Evolutionary conservation across 2,329 filamentous ascomycete genomes (phyloP).

Genomic region (Lecanicillium sp.): DNA sequence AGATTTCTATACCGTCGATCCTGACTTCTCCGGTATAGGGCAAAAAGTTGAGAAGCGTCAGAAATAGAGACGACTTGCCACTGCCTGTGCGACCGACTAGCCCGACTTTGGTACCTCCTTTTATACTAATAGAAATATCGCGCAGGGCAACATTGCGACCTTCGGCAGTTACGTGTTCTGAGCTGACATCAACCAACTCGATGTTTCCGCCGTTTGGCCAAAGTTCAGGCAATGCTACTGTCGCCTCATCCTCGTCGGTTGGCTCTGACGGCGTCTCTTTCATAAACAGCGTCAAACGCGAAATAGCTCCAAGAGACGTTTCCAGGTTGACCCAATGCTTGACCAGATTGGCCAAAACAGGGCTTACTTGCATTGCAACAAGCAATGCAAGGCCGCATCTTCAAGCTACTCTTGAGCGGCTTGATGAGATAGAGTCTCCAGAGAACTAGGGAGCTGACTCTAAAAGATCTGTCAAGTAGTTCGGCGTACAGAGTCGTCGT

Average conservation of each 20-base stretch:
- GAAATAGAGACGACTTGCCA: constrained; percentile 1
- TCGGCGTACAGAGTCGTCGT: too few relatives aligned
- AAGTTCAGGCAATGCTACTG: neutral
- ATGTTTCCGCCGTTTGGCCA: neutral
- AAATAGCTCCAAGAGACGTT: neutral
- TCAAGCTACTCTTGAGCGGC: too few relatives aligned
- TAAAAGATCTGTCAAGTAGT: too few relatives aligned
- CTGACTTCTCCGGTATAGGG: neutral
- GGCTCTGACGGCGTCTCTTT: neutral
- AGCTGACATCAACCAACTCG: neutral
- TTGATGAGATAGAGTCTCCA: too few relatives aligned
- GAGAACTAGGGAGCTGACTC: too few relatives aligned
- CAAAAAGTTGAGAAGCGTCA: constrained; percentile 1
- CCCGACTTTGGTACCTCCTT: neutral
- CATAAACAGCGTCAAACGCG: neutral
- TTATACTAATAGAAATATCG: neutral
- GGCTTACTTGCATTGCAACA: too few relatives aligned
- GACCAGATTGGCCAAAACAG: neutral
- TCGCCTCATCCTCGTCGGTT: neutral
- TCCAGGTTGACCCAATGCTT: neutral
- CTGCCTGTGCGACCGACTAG: constrained; percentile 1
- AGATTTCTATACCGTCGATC: constrained; percentile 4
- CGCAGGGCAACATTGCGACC: neutral
- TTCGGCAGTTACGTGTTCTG: neutral
- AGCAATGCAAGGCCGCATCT: too few relatives aligned